Base-by-base conservation (phyloP, 1,284 basidiomycete species). In the Neonothopanus nambi region DNA sequence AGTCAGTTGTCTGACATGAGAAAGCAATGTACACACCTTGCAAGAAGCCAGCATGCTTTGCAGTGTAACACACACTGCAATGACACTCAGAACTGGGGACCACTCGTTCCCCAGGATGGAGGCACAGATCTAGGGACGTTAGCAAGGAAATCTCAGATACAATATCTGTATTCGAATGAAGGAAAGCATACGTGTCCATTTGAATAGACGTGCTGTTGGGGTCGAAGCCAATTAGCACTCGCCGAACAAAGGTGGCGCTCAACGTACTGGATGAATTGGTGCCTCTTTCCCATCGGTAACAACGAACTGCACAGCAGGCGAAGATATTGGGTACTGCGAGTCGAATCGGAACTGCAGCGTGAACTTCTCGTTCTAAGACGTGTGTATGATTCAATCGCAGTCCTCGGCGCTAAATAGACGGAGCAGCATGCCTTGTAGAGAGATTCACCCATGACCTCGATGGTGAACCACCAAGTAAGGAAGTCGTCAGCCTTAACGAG, bases 1-100 rank as follows among this genome's bases (percentile, higher is more conserved):
- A 35, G 41, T 21, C n/a, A 41, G 21, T 7, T 20, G 15, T 21
- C 20, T 23, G 30, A 21, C 20, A 45, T 21, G 17, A 2, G 24
- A 46, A 44, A 47, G 9, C 35, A 40, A 52, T 24, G 7, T 39
- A 62, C 69, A 50, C 56, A 89, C 89, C 82, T 88, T 91, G 79
- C 87, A 91, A 11, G 89, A 92, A 18, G 89, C 90, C 54, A 93
- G 76, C 90, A 93, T 93, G 63, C 89, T 91, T 72, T 93, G 90
- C 44, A 93, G 69, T 7, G 90, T 92, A 38, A 92, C 81, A 64
- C 89, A 91, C 38, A 93, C 81, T 3, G 89, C 78, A 36, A 85
- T 74, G 24, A 91, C 88, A 58, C 85, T 90, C 57, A 93, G 70
- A 20, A 92, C 90, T 1, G 91, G 91, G 18, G 89, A 91, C 91